Percentiles rank a stretch among this genome's conserved stretches.
These are phyloP conservation scores for Tolypocladium capitatum DNA, from an alignment of 2,329 filamentous ascomycete genomes.

Conservation along the genomic window DNA sequence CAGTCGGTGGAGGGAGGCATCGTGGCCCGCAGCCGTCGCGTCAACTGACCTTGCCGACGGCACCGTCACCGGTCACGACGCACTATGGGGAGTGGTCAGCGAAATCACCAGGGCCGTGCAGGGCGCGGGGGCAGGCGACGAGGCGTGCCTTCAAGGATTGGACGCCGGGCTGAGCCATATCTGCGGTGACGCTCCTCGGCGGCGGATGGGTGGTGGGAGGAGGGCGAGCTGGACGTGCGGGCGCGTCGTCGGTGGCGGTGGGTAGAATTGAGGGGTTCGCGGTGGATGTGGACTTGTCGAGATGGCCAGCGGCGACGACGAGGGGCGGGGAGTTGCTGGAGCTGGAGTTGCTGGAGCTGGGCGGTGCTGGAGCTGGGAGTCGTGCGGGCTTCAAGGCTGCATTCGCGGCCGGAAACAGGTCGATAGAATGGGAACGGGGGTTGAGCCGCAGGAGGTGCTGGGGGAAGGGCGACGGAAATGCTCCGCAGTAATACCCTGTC, in stretches of 20 bases:
- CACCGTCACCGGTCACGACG: slow-evolving; percentile 97
- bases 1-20: slow-evolving; percentile 9
- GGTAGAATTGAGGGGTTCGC: background rate
- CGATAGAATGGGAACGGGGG: slow-evolving; percentile 2
- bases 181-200: slow-evolving; percentile 2
- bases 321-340: slow-evolving; percentile 3
- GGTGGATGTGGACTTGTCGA: background rate
- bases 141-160: slow-evolving; percentile 72
- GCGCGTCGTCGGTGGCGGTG: background rate
- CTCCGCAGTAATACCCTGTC: no score
- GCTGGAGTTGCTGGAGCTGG: slow-evolving; percentile 1
- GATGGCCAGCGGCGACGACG: background rate
- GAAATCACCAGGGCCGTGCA: background rate
- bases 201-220: background rate
- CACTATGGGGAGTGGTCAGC: slow-evolving; percentile 46
- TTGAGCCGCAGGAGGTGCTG: slow-evolving; percentile 1
- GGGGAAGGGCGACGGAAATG: background rate
- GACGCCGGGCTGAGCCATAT: slow-evolving; percentile 70
- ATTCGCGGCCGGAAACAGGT: slow-evolving; percentile 3
- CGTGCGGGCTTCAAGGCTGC: slow-evolving; percentile 4
- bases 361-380: slow-evolving; percentile 1
- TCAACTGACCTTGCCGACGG: slow-evolving; percentile 75
- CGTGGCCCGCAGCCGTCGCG: slow-evolving; percentile 1
- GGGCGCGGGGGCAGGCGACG: background rate
- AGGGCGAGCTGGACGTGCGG: background rate